Evolutionary conservation across 2,329 filamentous ascomycete genomes (phyloP), one percentile per base, ranked within the genome.

Genomic region (Talaromyces verruculosus): DNA sequence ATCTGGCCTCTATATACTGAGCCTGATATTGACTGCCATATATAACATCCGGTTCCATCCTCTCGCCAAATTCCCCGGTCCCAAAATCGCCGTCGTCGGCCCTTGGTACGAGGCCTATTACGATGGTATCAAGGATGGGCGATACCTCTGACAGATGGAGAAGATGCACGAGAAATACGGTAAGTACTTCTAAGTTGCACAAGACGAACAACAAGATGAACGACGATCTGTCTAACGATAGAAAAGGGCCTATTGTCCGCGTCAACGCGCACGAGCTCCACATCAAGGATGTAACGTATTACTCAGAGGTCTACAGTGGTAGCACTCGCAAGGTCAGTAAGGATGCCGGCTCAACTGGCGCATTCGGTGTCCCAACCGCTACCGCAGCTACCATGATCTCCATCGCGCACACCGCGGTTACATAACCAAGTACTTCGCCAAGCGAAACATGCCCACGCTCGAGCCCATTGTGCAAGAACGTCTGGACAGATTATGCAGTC

Each of bases 101-200:
- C 62, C 68, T n/a, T 71, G 70, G 65, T 77, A 77, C 60, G 77
- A 78, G 55, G 72, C 73, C 45, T 80, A 79, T 43, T 75, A 73
- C 61, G 74, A 80, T 47, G 67, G 77, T 2, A 58, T 77, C 25
- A 70, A 72, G 5, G 66, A 69, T 0, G 79, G 78, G 0, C 67
- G 68, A 8, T 80, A 76, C 49, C 68, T 75, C 11, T 75, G 71
- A 69, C 69, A 76, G 61, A 73, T 80, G 11, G 66, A 73, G 55
- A 68, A 73, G 15, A 71, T 80, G 71, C 76, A 80, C 66, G 35
- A 72, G 7, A 62, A 69, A 65, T 79, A 78, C 45, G 76, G 77
- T 77, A 63, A 19, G 30, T 28, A 33, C 17, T 5, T 30, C 15
- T 53, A 51, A 4, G 25, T 30, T 51, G 22, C 25, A n/a, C 39